A percentile compares a stretch with the other conserved stretches of the same genome.
Conservation (phyloP, 345 rosid genomes). For the Mercurialis annua region DNA sequence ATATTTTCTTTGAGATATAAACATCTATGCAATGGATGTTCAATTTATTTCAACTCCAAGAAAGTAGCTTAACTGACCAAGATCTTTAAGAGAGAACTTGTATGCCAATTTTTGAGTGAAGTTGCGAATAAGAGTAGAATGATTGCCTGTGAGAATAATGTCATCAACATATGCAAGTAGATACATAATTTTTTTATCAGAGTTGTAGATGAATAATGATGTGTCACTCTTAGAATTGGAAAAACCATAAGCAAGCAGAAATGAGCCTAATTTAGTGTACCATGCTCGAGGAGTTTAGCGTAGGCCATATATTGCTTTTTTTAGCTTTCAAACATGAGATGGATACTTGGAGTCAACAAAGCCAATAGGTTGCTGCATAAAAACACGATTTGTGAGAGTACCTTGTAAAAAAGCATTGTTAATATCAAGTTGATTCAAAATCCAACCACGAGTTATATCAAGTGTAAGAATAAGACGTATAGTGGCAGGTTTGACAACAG, state of each 20-base stretch:
- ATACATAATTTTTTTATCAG: not conserved
- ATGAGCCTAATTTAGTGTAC: not conserved
- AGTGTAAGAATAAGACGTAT: not conserved
- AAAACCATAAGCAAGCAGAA: not conserved
- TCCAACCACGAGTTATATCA: not conserved
- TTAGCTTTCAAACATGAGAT: not conserved
- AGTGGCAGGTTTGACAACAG: not conserved
- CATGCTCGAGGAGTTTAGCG: not conserved
- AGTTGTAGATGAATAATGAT: not conserved
- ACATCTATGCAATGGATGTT: not conserved
- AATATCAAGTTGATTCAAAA: not conserved
- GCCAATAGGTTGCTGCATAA: not conserved
- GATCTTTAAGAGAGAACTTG: not conserved
- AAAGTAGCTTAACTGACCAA: not conserved
- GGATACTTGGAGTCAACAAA: not conserved
- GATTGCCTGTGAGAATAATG: not conserved
- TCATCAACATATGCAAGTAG: not conserved
- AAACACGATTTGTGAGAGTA: not conserved
- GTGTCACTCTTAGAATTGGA: not conserved
- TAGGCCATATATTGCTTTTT: not conserved
- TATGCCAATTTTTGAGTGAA: not conserved
- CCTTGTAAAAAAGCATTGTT: not conserved
- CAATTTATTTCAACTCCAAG: not conserved
- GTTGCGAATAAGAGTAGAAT: not conserved
- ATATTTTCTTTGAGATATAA: not conserved